Base-by-base conservation (phyloP, 495 filamentous ascomycete genomes). In the Neurospora sp. region DNA sequence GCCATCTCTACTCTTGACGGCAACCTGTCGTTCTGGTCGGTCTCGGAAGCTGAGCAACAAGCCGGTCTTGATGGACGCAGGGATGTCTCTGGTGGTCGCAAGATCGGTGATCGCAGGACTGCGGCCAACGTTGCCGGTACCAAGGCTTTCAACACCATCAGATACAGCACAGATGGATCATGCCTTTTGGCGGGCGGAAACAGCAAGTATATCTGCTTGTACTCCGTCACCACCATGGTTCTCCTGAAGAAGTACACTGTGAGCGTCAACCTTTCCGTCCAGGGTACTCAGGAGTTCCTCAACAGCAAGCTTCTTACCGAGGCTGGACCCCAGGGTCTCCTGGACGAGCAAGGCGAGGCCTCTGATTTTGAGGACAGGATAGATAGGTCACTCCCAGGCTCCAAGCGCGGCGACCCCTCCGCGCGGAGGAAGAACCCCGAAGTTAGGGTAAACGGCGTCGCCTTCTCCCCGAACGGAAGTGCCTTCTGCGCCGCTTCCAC, bases 181-280 rank as follows among this genome's bases (percentile, higher is more conserved):
- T 98, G 94, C 80, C 86, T 98, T 31, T 85, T 99, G 48, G 95
- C 94, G 0, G 94, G 87, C 69, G 96, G 96, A 7, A 97, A 94
- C 82, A 97, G 93, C 88, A 99, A 98, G 83, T 97, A 93, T 78
- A 97, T 99, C 39, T 98, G 96, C 78, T 84, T 99, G 71, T 99
- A 99, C 81, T 94, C 96, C 70, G 92, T 96, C 31, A 87, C 87
- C 59, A 95, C 94, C 5, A 93, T 94, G 77, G 92, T 93, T 4
- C 84, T 99, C n/a, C 83, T 97, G 72, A 97, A 95, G 77, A 97
- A 97, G 75, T 98, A 90, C 78, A 97, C 94, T 1, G 93, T 98
- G 73, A 96, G 93, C 54, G 89, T 96, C 79, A 99, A 99, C 80
- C 87, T 97, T 4, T 95, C 94, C 18, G 86, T 99, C 6, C 94